Base-by-base conservation (phyloP, 371 early-diverging fungal genomes). In the Mycotypha africana region DNA sequence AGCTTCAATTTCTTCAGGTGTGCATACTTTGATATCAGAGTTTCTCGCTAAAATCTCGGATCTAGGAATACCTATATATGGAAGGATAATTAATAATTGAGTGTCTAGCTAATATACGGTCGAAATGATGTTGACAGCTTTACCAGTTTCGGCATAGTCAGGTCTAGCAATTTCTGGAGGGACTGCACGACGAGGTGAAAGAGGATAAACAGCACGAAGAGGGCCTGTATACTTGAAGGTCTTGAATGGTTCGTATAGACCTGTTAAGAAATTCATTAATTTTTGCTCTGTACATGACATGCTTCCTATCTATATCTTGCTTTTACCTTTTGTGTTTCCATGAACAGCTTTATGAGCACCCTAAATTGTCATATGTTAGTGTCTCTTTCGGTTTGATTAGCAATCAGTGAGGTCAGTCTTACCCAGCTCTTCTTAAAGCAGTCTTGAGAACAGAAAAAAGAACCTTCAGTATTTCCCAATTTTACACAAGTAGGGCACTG, bases 401-500 rank as follows among this genome's bases (percentile, higher is more conserved):
- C 78, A 82, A 47, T 20, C 11, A 17, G 10, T 7, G 37, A 23
- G 9, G 25, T 40, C 15, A 41, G 15, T 32, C 4, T 43, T 51
- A 74, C 70, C 96, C 96, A 95, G 67, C 64, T 84, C 22, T 64
- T 51, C 54, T 85, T 89, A 75, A 95, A 95, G 61, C 94, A 93
- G 17, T 79, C 83, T 60, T 93, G 95, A 14, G 87, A 81, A 62
- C 96, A 95, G 51, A 91, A 95, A 62, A 74, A 86, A 4, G 89
- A 83, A 22, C 75, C 82, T 33, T 70, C 67, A 37, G 94, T 76
- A 37, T 70, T 77, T n/a, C n/a, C n/a, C 8, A 85, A 72, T 59
- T 93, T 92, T 30, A 88, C 52, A 64, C 96, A 95, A 4, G 85
- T 90, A 10, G 96, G 96, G 54, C 96, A 95, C 55, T 88, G 85